A percentile compares a stretch with the other conserved stretches of the same genome.
phyloP scores from a whole-genome alignment of 2,329 filamentous ascomycete genomes.

The Cercospora zeae-maydis region DNA sequence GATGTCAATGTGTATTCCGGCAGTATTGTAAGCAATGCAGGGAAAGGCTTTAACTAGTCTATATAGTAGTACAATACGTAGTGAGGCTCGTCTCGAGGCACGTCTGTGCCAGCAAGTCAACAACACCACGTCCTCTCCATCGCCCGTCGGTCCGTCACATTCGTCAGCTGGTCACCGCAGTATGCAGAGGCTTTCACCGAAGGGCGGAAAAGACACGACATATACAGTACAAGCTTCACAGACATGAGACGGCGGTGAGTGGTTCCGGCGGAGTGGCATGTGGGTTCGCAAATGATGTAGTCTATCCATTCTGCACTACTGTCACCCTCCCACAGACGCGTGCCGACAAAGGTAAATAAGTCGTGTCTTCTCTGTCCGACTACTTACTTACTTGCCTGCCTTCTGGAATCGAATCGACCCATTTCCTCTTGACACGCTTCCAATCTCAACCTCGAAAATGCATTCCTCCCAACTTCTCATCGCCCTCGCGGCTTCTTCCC shows the following conservation, averaged over 20 bases:
- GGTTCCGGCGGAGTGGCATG: not conserved
- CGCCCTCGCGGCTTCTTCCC: constrained; percentile 17
- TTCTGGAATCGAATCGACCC: no score
- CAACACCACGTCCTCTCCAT: not conserved
- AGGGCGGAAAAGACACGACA: no score
- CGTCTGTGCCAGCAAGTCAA: not conserved
- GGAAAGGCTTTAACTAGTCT: not conserved
- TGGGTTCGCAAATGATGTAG: not conserved
- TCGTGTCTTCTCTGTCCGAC: not conserved
- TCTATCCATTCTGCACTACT: no score
- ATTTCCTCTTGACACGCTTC: not conserved
- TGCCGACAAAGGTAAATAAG: not conserved
- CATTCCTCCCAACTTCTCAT: constrained; percentile 4
- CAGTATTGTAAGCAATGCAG: not conserved
- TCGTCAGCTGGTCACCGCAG: not conserved
- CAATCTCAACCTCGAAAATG: constrained; percentile 6
- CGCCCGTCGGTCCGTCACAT: no score
- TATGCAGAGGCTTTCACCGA: no score
- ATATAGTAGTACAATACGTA: no score
- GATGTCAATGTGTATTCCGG: not conserved
- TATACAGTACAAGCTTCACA: not conserved
- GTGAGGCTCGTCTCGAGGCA: not conserved
- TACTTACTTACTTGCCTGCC: not conserved
- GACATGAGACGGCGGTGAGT: not conserved
- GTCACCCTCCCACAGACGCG: not conserved